phyloP scores from a whole-genome alignment of 1,284 basidiomycete genomes.

The Trametes versicolor region DNA sequence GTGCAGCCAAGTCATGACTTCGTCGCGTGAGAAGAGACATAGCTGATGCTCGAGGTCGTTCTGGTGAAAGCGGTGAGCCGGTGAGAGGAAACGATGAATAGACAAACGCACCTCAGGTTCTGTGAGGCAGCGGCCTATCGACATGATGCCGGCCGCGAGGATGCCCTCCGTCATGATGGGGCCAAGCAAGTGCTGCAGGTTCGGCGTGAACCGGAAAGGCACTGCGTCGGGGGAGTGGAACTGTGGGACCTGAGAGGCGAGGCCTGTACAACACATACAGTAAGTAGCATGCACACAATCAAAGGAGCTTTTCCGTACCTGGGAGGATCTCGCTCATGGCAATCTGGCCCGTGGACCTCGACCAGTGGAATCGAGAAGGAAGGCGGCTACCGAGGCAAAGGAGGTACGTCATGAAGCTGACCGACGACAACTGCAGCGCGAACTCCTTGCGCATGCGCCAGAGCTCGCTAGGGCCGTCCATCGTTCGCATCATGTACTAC shows the following conservation, averaged over 20 bases:
- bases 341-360: slow-evolving; percentile 88
- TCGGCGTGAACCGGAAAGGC: slow-evolving; percentile 97
- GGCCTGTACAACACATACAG: slow-evolving; percentile 43
- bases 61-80: slow-evolving; percentile 50
- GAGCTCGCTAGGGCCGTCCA: slow-evolving; percentile 87
- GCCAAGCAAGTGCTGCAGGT: slow-evolving; percentile 94
- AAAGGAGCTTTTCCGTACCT: slow-evolving; percentile 55
- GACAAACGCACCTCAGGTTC: slow-evolving; percentile 82
- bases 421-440: slow-evolving; percentile 88
- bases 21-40: slow-evolving; percentile 92
- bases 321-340: slow-evolving; percentile 93
- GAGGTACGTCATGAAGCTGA: slow-evolving; percentile 93
- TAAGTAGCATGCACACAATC: slow-evolving; percentile 8
- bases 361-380: slow-evolving; percentile 90
- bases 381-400: slow-evolving; percentile 88
- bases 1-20: slow-evolving; percentile 82
- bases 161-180: slow-evolving; percentile 92
- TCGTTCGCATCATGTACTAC: slow-evolving; percentile 91
- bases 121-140: slow-evolving; percentile 90
- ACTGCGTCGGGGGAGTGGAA: slow-evolving; percentile 88
- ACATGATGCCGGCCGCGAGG: slow-evolving; percentile 87
- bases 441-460: slow-evolving; percentile 99
- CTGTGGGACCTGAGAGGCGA: slow-evolving; percentile 64
- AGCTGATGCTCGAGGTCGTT: slow-evolving; percentile 90
- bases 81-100: neutral